Evolutionary conservation across 2,329 filamentous ascomycete genomes (phyloP).

Genomic region (Pestalotiopsis sp.): DNA sequence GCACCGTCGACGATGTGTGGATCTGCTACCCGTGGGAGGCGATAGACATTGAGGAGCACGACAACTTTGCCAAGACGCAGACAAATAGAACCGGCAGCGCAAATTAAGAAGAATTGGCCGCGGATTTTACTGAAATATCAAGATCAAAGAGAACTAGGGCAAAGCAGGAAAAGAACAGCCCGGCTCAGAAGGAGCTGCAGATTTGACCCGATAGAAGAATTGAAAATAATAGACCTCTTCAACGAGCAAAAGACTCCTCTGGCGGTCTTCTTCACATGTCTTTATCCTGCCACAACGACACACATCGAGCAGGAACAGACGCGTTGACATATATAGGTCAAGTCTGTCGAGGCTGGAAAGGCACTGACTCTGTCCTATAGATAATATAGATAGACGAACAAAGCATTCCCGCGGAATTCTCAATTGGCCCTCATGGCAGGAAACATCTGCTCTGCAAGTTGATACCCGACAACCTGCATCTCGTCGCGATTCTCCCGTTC

Average conservation of each 20-base stretch:
- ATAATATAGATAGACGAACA: too few species aligned
- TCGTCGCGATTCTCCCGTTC: background rate
- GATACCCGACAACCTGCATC: background rate
- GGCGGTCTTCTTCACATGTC: too few species aligned
- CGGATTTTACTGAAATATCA: background rate
- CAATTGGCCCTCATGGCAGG: background rate
- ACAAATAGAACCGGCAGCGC: conserved; percentile 28
- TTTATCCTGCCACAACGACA: too few species aligned
- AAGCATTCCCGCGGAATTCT: background rate
- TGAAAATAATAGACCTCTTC: background rate
- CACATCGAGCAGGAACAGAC: too few species aligned
- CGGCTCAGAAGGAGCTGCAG: background rate
- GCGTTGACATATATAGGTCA: too few species aligned
- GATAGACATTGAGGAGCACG: conserved; percentile 89
- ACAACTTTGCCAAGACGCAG: conserved; percentile 62
- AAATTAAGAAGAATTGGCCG: background rate
- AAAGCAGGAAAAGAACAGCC: background rate
- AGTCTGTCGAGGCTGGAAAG: too few species aligned
- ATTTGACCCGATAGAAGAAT: background rate
- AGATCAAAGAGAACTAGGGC: background rate
- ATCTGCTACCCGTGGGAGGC: conserved; percentile 99
- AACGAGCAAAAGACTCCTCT: background rate
- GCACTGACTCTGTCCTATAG: too few species aligned
- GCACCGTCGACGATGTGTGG: conserved; percentile 92
- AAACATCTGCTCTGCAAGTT: background rate